A percentile compares a stretch with the other conserved stretches of the same genome.
These are phyloP conservation scores for Aspergillus spinulosporus DNA, from an alignment of 2,329 filamentous ascomycete genomes.

Conservation along the genomic window DNA sequence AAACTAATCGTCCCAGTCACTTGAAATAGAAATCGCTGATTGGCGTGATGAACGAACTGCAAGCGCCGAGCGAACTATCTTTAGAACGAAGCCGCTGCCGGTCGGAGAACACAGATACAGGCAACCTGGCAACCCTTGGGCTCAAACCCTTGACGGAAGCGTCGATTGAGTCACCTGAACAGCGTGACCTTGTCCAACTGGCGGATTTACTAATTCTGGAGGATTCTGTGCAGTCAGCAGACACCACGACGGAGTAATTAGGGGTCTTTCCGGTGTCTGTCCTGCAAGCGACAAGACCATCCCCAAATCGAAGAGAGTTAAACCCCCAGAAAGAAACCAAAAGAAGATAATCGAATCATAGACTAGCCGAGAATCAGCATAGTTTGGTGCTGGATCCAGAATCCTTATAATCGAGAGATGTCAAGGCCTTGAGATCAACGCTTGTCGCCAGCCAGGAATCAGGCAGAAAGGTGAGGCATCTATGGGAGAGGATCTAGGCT, in stretches of 20 bases:
- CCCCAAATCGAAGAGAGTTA: too few relatives aligned
- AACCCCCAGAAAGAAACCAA: too few relatives aligned
- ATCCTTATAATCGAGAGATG: too few relatives aligned
- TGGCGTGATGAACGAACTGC: constrained; percentile 25
- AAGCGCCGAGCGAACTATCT: constrained; percentile 35
- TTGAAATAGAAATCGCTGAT: constrained; percentile 15
- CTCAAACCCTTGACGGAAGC: not conserved
- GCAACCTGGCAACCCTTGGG: not conserved
- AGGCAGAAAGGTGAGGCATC: too few relatives aligned
- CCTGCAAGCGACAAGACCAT: not conserved
- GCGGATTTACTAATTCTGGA: constrained; percentile 8
- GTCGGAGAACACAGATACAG: not conserved
- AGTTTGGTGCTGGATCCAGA: too few relatives aligned
- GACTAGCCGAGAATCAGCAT: too few relatives aligned
- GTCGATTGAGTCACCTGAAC: not conserved
- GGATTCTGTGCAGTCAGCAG: not conserved
- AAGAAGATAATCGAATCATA: too few relatives aligned
- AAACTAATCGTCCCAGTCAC: constrained; percentile 13
- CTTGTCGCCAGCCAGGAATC: too few relatives aligned
- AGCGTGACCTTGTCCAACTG: not conserved
- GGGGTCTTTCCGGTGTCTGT: not conserved
- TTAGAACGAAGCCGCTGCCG: constrained; percentile 26
- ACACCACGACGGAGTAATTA: not conserved
- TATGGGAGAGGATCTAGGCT: constrained; percentile 14
- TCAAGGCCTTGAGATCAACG: too few relatives aligned